These are phyloP conservation scores for Spergularia marina DNA, from an alignment of 148 eudicot genomes.

Conservation along the genomic window DNA sequence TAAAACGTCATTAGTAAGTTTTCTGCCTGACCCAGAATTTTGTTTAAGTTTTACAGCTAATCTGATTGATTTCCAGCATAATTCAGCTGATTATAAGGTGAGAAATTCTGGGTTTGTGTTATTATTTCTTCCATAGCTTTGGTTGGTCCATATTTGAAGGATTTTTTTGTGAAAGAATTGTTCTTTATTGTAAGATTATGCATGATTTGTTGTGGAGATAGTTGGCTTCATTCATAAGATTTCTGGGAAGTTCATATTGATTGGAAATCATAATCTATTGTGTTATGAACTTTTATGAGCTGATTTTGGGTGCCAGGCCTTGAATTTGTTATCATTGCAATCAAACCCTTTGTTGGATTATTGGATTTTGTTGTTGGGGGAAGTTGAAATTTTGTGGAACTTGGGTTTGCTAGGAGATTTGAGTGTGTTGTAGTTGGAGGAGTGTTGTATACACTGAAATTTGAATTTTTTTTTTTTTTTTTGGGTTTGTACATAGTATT, in stretches of 20 bases:
- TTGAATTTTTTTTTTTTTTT: not conserved
- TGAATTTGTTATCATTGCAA: not conserved
- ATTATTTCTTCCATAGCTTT: not conserved
- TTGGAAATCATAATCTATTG: not conserved
- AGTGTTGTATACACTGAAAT: not conserved
- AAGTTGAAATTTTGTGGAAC: not conserved
- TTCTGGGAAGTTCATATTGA: not conserved
- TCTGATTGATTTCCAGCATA: slow-evolving; percentile 9
- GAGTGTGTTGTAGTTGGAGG: no score
- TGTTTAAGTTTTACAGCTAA: not conserved
- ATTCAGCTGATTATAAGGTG: not conserved
- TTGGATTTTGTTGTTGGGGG: slow-evolving; percentile 1
- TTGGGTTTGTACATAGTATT: not conserved
- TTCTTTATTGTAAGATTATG: not conserved
- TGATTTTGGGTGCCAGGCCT: not conserved
- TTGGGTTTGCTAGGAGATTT: slow-evolving; percentile 1
- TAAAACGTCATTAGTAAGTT: not conserved
- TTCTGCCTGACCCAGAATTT: not conserved
- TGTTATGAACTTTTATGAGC: not conserved
- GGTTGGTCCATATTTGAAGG: slow-evolving; percentile 8
- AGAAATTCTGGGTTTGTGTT: not conserved
- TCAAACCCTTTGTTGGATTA: not conserved
- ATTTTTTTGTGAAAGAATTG: not conserved
- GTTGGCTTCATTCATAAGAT: not conserved
- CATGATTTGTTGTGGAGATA: not conserved